phyloP scores from a whole-genome alignment of 225 moss, liverwort and hornwort species.

The Straminergon stramineum region DNA sequence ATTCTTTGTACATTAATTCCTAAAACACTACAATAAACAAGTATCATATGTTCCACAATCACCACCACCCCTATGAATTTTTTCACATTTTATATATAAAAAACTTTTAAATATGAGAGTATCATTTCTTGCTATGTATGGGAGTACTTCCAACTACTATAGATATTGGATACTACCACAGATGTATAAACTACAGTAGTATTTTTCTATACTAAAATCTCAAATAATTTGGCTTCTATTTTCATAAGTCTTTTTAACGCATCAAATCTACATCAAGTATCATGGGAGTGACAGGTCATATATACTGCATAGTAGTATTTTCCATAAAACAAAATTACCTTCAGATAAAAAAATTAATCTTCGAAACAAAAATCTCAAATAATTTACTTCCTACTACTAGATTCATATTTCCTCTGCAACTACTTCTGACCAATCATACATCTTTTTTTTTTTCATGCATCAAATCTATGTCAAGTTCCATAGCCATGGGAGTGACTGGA shows the following conservation, averaged over 20 bases:
- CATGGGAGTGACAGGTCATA: too few relatives aligned
- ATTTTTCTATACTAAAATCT: too few relatives aligned
- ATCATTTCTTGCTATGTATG: neutral
- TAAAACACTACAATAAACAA: neutral
- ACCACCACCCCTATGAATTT: neutral
- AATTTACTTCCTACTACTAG: neutral
- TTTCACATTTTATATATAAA: accelerated
- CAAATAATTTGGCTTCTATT: neutral
- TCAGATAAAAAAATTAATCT: neutral
- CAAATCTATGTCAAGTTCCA: neutral
- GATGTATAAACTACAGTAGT: too few relatives aligned
- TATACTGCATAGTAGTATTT: too few relatives aligned
- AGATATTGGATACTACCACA: accelerated
- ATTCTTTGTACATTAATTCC: neutral
- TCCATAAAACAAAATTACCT: too few relatives aligned
- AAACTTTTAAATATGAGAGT: too few relatives aligned
- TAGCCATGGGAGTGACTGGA: neutral
- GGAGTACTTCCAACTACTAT: neutral
- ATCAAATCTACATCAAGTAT: neutral
- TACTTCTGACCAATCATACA: neutral
- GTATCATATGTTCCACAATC: neutral
- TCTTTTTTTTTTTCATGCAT: neutral
- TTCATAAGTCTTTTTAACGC: neutral
- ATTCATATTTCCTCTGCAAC: neutral
- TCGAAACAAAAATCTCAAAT: neutral